Evolutionary conservation across 441 rosid genomes (phyloP).

Genomic region (Brassica hybrid): DNA sequence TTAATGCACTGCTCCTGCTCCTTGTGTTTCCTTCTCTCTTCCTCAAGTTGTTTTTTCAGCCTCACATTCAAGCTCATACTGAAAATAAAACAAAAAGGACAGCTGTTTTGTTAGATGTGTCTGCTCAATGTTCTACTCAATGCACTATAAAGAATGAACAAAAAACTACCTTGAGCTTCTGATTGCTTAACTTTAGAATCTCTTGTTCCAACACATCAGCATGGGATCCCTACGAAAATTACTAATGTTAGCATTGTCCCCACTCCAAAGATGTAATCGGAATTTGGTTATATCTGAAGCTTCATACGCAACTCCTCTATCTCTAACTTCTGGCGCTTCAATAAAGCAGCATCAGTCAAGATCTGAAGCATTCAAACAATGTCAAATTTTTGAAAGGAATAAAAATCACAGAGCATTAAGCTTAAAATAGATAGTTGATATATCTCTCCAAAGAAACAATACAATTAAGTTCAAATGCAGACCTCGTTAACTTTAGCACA

Average conservation of each 20-base stretch:
- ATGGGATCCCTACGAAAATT: no score
- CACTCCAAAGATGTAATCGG: no score
- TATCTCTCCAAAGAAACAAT: neutral
- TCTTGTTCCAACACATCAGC: no score
- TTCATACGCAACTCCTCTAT: no score
- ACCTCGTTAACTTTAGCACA: neutral
- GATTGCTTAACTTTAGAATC: no score
- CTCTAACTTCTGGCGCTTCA: neutral
- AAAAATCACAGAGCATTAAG: neutral
- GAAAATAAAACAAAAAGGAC: conserved; percentile 37
- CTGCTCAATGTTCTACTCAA: no score
- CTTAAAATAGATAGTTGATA: no score
- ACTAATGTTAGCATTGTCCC: no score
- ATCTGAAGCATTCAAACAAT: neutral
- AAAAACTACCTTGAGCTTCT: no score
- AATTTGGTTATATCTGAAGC: no score
- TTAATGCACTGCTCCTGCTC: conserved; percentile 67
- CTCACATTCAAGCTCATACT: conserved; percentile 92
- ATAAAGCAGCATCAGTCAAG: neutral
- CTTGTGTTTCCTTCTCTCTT: conserved; percentile 78
- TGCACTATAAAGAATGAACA: no score
- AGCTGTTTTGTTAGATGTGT: no score
- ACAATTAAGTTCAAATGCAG: neutral
- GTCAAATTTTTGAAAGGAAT: neutral
- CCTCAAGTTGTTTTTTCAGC: conserved; percentile 83